Evolutionary conservation across 495 filamentous ascomycete species (phyloP).

Genomic region (Stereocaulon alpinum): DNA sequence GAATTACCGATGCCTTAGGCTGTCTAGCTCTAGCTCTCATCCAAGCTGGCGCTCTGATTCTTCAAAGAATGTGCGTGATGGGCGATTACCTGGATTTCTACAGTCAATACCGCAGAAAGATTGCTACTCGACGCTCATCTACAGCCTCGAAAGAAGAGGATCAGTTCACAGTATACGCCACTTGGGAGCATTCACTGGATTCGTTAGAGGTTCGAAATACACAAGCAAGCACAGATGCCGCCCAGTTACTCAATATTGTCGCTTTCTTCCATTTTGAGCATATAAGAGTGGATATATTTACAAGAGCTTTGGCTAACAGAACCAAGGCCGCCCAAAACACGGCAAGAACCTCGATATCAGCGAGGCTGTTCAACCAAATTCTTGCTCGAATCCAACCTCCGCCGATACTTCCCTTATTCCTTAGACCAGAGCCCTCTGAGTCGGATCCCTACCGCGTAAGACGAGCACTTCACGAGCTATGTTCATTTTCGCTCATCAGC

Average conservation of each 20-base stretch:
- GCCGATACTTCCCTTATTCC: constrained; percentile 11
- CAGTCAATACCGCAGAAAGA: constrained; percentile 16
- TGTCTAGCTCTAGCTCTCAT: constrained; percentile 31
- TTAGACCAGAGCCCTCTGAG: constrained; percentile 13
- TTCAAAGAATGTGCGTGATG: constrained; percentile 21
- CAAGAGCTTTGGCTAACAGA: constrained; percentile 16
- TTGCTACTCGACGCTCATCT: constrained; percentile 7
- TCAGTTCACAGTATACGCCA: constrained; percentile 23
- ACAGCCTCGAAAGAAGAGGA: constrained; percentile 13
- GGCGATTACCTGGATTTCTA: constrained; percentile 25
- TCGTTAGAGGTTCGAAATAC: constrained; percentile 16
- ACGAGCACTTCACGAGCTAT: constrained; percentile 22
- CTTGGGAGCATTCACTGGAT: constrained; percentile 25
- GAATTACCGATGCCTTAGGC: constrained; percentile 27
- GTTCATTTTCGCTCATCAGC: constrained; percentile 27
- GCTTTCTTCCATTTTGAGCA: constrained; percentile 24
- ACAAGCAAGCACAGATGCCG: constrained; percentile 20
- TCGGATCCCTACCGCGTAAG: constrained; percentile 13
- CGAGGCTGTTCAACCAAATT: not conserved
- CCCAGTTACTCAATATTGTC: constrained; percentile 25
- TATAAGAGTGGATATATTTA: constrained; percentile 26
- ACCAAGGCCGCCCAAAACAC: not conserved
- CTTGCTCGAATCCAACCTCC: constrained; percentile 15
- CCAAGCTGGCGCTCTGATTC: constrained; percentile 30
- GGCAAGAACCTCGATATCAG: not conserved